Evolutionary conservation across 208 protist species (phyloP).

Genomic region (Herpetomonas tarakana): DNA sequence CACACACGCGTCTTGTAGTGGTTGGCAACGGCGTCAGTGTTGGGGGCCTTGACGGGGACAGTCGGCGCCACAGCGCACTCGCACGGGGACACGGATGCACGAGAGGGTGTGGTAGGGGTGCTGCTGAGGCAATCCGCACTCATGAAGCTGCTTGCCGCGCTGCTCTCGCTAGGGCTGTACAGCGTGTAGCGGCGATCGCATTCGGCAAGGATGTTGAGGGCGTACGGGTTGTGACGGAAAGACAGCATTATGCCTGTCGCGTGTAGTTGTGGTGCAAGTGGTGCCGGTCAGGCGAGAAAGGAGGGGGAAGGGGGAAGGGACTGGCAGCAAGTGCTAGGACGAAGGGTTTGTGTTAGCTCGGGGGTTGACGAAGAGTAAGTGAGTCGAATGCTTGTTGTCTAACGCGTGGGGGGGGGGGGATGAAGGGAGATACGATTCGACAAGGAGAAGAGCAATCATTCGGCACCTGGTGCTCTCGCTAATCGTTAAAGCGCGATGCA

Average conservation of each 20-base stretch:
- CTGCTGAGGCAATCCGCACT: not conserved
- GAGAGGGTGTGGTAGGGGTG: not conserved
- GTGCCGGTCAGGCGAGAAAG: not conserved
- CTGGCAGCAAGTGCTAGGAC: too few species aligned
- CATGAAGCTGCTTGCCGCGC: not conserved
- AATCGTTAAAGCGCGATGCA: too few species aligned
- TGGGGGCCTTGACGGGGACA: not conserved
- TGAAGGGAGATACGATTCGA: not conserved
- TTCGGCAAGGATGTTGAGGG: not conserved
- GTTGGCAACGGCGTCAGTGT: constrained; percentile 1
- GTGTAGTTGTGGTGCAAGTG: not conserved
- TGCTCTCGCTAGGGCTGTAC: not conserved
- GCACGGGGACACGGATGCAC: not conserved
- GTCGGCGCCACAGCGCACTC: not conserved
- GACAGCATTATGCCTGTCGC: not conserved
- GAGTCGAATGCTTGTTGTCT: not conserved
- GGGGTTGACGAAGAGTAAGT: not conserved
- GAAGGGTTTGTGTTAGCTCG: not conserved
- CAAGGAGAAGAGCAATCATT: not conserved
- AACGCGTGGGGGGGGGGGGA: not conserved
- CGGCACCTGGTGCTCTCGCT: too few species aligned
- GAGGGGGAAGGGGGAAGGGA: not conserved
- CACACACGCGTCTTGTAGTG: constrained; percentile 1
- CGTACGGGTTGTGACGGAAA: constrained; percentile 1
- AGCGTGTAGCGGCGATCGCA: not conserved